Percentiles rank a stretch among this genome's conserved stretches.
Conservation (phyloP, 352 stramenopile species). For the Phytophthora crassamura region DNA sequence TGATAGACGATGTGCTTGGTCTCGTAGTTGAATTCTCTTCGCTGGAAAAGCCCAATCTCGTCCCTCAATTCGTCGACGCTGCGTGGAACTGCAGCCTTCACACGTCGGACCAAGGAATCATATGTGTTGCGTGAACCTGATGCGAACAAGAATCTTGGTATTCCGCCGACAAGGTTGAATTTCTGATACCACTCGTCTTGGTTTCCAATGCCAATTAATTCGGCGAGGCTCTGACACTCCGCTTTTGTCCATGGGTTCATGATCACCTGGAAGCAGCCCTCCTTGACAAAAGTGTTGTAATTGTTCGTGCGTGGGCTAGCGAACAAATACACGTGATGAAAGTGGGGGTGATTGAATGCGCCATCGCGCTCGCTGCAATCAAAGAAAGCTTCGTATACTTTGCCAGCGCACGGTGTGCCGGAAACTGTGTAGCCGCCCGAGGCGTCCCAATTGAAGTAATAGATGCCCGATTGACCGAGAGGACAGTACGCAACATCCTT, state of each 20-base stretch:
- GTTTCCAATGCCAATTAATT: constrained; percentile 14
- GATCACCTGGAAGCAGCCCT: constrained; percentile 28
- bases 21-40: too few relatives aligned
- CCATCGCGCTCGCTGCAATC: constrained; percentile 6
- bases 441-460: constrained; percentile 23
- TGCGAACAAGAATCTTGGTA: too few relatives aligned
- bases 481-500: constrained; percentile 31
- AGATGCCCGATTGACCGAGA: background rate
- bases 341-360: background rate
- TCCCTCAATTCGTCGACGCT: too few relatives aligned
- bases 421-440: constrained; percentile 10
- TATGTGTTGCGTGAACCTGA: too few relatives aligned
- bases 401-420: background rate
- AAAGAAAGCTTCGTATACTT: constrained; percentile 27
- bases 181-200: constrained; percentile 25
- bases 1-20: too few relatives aligned
- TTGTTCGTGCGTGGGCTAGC: constrained; percentile 28
- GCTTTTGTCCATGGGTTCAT: constrained; percentile 40
- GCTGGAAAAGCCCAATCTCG: too few relatives aligned
- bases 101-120: too few relatives aligned
- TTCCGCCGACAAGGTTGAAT: too few relatives aligned
- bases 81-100: too few relatives aligned
- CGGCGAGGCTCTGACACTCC: constrained; percentile 29
- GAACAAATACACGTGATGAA: constrained; percentile 23
- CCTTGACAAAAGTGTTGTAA: constrained; percentile 37